These are phyloP conservation scores for Angomonas deanei DNA, from an alignment of 208 protist species.

Conservation along the genomic window DNA sequence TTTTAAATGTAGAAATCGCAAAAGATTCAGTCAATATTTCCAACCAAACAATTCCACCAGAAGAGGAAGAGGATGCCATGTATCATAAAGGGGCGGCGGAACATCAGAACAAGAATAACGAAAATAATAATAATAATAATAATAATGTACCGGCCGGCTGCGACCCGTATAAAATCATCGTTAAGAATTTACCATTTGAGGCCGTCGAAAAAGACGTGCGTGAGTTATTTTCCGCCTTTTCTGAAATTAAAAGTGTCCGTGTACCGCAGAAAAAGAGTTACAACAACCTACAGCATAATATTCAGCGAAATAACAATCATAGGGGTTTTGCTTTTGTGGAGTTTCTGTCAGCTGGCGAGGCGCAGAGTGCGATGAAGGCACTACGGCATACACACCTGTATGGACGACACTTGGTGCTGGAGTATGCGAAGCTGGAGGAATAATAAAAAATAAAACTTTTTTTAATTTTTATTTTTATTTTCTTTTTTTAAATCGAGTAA, in stretches of 20 bases:
- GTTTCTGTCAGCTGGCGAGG: conserved; percentile 95
- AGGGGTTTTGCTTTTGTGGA: conserved; percentile 99
- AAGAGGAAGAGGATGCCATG: conserved; percentile 17
- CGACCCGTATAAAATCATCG: conserved; percentile 92
- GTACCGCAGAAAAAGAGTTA: conserved; percentile 92
- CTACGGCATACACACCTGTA: conserved; percentile 96
- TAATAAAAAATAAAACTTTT: not conserved
- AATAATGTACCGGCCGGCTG: conserved; percentile 58
- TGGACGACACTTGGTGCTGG: conserved; percentile 95
- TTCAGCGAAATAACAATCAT: conserved; percentile 84
- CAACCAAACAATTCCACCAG: conserved; percentile 4
- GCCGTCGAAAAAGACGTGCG: conserved; percentile 94
- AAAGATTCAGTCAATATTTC: not conserved
- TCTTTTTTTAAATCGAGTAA: conserved; percentile 5
- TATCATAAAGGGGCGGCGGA: conserved; percentile 14
- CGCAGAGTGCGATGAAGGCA: conserved; percentile 87
- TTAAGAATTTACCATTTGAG: conserved; percentile 99
- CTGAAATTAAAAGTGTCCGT: conserved; percentile 93
- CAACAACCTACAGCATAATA: conserved; percentile 42
- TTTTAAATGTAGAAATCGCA: not conserved
- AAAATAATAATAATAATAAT: not conserved
- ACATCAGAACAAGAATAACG: not conserved
- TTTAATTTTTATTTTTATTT: conserved; percentile 5
- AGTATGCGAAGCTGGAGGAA: conserved; percentile 93
- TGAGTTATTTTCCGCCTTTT: conserved; percentile 95